These are phyloP conservation scores for Plasmopara viticola DNA, from an alignment of 352 stramenopile genomes.

Conservation along the genomic window DNA sequence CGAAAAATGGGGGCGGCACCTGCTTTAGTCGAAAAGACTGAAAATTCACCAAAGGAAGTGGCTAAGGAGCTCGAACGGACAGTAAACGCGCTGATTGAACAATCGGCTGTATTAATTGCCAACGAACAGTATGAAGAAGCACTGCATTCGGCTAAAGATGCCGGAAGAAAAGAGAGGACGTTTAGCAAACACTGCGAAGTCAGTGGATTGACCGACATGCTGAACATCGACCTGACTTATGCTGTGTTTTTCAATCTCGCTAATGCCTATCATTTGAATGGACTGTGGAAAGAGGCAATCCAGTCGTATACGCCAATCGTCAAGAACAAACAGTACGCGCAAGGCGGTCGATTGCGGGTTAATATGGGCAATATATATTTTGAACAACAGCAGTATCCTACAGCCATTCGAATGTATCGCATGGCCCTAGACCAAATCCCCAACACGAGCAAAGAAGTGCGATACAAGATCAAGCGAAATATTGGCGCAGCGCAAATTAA, in stretches of 20 bases:
- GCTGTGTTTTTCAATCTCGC: conserved; percentile 94
- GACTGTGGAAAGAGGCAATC: conserved; percentile 92
- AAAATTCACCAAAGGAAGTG: conserved; percentile 90
- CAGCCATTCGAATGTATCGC: conserved; percentile 95
- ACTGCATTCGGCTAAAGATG: conserved; percentile 84
- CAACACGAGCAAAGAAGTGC: conserved; percentile 90
- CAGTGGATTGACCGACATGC: conserved; percentile 80
- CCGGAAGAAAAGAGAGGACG: conserved; percentile 83
- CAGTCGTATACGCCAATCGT: conserved; percentile 92
- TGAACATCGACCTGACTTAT: conserved; percentile 94
- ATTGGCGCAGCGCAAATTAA: conserved; percentile 93
- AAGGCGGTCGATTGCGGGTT: conserved; percentile 86
- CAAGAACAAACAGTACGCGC: conserved; percentile 94
- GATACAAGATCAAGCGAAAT: conserved; percentile 96
- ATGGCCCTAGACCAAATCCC: conserved; percentile 97
- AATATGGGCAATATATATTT: conserved; percentile 99
- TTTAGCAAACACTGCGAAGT: conserved; percentile 90
- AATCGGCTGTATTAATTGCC: conserved; percentile 74
- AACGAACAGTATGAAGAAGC: conserved; percentile 77
- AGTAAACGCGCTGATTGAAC: conserved; percentile 90
- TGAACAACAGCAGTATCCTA: conserved; percentile 89
- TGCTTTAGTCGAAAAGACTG: conserved; percentile 83
- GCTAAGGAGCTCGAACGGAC: conserved; percentile 87
- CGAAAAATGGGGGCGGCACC: conserved; percentile 71
- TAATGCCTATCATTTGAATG: conserved; percentile 90